Percentiles rank a stretch among this genome's conserved stretches.
These are phyloP conservation scores for Theileria orientalis DNA, from an alignment of 169 alveolate species.

Conservation along the genomic window DNA sequence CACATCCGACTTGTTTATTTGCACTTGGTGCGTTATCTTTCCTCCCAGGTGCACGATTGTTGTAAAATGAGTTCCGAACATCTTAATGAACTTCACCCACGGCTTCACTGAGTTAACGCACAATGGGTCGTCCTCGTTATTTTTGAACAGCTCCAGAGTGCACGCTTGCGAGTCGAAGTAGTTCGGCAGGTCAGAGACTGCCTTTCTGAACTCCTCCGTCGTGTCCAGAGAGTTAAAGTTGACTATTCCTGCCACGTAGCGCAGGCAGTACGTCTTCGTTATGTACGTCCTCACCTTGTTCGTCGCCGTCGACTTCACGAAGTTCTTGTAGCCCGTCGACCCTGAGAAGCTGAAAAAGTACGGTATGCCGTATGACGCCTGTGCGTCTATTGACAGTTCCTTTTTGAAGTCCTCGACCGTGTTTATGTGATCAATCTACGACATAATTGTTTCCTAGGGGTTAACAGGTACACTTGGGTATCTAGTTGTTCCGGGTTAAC, in stretches of 20 bases:
- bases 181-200: conserved; percentile 69
- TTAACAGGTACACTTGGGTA: too few species aligned
- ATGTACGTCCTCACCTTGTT: conserved; percentile 68
- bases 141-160: conserved; percentile 65
- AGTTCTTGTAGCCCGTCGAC: conserved; percentile 73
- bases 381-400: conserved; percentile 77
- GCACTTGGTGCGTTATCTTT: conserved; percentile 77
- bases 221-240: conserved; percentile 30
- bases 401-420: conserved; percentile 72
- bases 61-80: conserved; percentile 80
- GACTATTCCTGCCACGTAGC: conserved; percentile 78
- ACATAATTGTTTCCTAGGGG: neutral
- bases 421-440: conserved; percentile 55
- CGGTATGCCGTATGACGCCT: conserved; percentile 61
- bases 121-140: conserved; percentile 50
- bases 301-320: conserved; percentile 63
- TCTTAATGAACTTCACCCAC: conserved; percentile 78
- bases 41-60: conserved; percentile 81
- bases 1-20: conserved; percentile 68
- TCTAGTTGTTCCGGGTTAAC: too few species aligned
- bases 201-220: conserved; percentile 67
- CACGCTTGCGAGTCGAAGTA: conserved; percentile 71
- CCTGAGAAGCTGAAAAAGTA: conserved; percentile 76
- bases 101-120: conserved; percentile 64
- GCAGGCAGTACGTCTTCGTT: conserved; percentile 76